These are phyloP conservation scores for Globisporangium emineosum DNA, from an alignment of 352 stramenopile species.

Conservation along the genomic window DNA sequence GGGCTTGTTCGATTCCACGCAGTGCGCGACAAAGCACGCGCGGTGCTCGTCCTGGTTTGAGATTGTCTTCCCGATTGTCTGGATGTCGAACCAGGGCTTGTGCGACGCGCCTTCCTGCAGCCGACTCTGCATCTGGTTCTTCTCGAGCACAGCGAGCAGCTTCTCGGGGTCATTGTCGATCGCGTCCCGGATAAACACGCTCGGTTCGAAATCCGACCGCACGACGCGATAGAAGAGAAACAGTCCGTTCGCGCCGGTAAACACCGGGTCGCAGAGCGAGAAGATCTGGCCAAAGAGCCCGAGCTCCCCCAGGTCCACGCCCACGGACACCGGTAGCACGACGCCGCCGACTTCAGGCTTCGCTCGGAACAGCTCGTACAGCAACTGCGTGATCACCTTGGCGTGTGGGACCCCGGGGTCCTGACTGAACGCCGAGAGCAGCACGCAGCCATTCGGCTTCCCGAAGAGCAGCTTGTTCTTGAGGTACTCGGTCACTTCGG, in stretches of 20 bases:
- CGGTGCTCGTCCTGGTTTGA: conserved; percentile 51
- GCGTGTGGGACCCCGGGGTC: conserved; percentile 24
- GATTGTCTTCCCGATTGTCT: conserved; percentile 23
- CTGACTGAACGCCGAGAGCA: conserved; percentile 52
- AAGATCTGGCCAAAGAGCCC: conserved; percentile 62
- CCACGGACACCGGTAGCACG: conserved; percentile 44
- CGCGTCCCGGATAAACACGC: conserved; percentile 30
- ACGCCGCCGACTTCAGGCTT: conserved; percentile 42
- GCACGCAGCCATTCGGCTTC: conserved; percentile 39
- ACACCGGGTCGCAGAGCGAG: conserved; percentile 48
- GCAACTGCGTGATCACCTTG: conserved; percentile 28
- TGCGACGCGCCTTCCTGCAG: conserved; percentile 33
- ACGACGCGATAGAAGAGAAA: conserved; percentile 62
- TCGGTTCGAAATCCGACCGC: conserved; percentile 41
- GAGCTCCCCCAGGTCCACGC: conserved; percentile 51
- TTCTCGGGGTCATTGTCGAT: conserved; percentile 24
- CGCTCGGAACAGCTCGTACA: conserved; percentile 40
- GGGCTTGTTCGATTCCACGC: conserved; percentile 26
- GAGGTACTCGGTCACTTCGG: conserved; percentile 66
- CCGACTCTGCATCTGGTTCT: conserved; percentile 28
- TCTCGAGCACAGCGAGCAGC: conserved; percentile 29
- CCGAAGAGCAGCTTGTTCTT: conserved; percentile 56
- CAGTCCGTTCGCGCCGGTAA: conserved; percentile 36
- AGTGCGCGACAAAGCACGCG: conserved; percentile 51
- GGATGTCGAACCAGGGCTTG: conserved; percentile 42